Conservation (phyloP, 441 rosid species). For the Pelargonium myrrhifolium region DNA sequence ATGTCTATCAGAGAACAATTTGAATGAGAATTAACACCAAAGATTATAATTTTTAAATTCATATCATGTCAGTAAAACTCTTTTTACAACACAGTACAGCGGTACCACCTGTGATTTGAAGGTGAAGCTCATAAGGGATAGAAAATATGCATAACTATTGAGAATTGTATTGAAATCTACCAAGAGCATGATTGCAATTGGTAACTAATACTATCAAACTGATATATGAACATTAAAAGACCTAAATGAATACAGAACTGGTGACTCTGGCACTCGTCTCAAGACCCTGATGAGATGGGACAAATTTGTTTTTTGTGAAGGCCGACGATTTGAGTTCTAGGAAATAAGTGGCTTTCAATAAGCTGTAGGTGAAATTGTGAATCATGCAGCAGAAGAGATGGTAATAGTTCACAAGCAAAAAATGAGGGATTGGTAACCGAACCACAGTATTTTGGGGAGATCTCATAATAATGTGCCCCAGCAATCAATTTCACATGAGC, state of each 20-base stretch:
- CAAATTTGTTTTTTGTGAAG: background rate
- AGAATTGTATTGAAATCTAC: background rate
- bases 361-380: background rate
- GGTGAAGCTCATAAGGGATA: background rate
- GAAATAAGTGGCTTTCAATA: background rate
- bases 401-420: background rate
- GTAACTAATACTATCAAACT: background rate
- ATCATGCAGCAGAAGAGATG: background rate
- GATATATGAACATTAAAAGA: background rate
- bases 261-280: background rate
- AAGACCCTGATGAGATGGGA: slow-evolving; percentile 2
- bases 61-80: background rate
- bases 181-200: background rate
- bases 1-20: slow-evolving; percentile 44
- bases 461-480: background rate
- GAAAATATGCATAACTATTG: background rate
- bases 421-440: background rate
- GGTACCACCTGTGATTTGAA: background rate
- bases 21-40: slow-evolving; percentile 21
- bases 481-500: background rate
- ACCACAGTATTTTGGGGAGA: background rate
- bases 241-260: slow-evolving; percentile 7
- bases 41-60: background rate
- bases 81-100: background rate
- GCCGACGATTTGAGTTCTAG: background rate